Conservation (phyloP, 73 alveolate genomes). For the Diophrys appendiculata region DNA sequence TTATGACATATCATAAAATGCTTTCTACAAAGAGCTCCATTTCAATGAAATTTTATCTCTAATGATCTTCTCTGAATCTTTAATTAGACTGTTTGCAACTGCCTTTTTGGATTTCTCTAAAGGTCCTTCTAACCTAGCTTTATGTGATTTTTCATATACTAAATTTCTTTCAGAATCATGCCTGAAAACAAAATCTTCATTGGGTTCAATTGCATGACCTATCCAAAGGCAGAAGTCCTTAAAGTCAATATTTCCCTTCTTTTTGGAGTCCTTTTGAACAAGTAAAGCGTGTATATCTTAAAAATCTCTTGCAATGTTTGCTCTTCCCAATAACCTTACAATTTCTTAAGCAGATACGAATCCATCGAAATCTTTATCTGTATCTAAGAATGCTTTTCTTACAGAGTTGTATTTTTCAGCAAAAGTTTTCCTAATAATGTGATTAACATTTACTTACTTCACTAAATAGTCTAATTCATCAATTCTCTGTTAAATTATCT, state of each 20-base stretch:
- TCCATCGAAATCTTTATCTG: constrained; percentile 53
- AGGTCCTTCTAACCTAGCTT: neutral
- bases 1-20: constrained; percentile 27
- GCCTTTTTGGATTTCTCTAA: constrained; percentile 10
- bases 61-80: constrained; percentile 9
- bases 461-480: neutral
- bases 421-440: constrained; percentile 27
- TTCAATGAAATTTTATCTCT: constrained; percentile 14
- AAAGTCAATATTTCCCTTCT: constrained; percentile 20
- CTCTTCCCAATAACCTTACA: constrained; percentile 23
- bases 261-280: constrained; percentile 25
- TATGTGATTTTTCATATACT: constrained; percentile 11
- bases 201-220: constrained; percentile 49
- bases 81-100: constrained; percentile 16
- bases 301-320: neutral
- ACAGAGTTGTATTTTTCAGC: constrained; percentile 49
- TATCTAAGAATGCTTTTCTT: constrained; percentile 55
- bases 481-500: constrained; percentile 5
- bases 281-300: neutral
- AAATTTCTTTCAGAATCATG: constrained; percentile 46
- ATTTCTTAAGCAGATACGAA: constrained; percentile 45
- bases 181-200: constrained; percentile 43
- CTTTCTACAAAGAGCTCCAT: constrained; percentile 34
- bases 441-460: constrained; percentile 6
- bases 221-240: constrained; percentile 46